Evolutionary conservation across 1,284 basidiomycete genomes (phyloP).

Genomic region (Apiotrichum gamsii): DNA sequence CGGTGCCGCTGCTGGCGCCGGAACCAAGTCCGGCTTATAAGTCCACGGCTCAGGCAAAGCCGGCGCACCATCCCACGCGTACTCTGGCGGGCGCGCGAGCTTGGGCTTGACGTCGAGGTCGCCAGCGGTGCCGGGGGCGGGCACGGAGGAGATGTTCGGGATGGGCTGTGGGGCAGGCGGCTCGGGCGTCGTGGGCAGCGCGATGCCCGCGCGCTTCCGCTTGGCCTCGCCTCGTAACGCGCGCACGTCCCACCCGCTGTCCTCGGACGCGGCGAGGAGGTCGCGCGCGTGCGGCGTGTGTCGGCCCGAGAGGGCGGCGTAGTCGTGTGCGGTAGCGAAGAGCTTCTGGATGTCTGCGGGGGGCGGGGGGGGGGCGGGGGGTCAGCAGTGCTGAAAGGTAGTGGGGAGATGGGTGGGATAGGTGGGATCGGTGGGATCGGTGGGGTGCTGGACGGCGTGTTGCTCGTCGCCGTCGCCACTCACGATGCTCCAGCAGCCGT

Average conservation of each 20-base stretch:
- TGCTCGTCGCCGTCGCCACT: too few relatives aligned
- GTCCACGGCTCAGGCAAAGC: constrained; percentile 35
- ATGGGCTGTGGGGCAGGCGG: constrained; percentile 2
- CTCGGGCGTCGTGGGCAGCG: constrained; percentile 1
- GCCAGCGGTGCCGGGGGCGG: too few relatives aligned
- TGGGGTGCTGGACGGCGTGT: too few relatives aligned
- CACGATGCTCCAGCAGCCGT: constrained; percentile 35
- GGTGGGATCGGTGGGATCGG: too few relatives aligned
- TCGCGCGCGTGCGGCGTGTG: constrained; percentile 25
- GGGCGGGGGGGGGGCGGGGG: not conserved
- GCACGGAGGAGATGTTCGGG: constrained; percentile 7
- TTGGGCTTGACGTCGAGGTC: constrained; percentile 12
- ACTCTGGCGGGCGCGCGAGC: constrained; percentile 7
- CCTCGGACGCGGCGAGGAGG: constrained; percentile 27
- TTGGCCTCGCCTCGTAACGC: constrained; percentile 26
- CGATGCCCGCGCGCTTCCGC: constrained; percentile 23
- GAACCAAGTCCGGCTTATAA: constrained; percentile 15
- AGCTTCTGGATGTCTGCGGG: constrained; percentile 41
- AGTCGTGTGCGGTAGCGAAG: constrained; percentile 27
- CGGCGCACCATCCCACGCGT: constrained; percentile 36
- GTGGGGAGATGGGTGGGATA: too few relatives aligned
- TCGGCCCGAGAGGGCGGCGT: constrained; percentile 28
- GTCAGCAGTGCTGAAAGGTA: too few relatives aligned
- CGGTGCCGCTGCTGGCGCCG: constrained; percentile 1
- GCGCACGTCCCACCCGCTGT: constrained; percentile 16